Evolutionary conservation across 176 grass and related monocot species (phyloP).

Genomic region (Aegilops umbellulata): DNA sequence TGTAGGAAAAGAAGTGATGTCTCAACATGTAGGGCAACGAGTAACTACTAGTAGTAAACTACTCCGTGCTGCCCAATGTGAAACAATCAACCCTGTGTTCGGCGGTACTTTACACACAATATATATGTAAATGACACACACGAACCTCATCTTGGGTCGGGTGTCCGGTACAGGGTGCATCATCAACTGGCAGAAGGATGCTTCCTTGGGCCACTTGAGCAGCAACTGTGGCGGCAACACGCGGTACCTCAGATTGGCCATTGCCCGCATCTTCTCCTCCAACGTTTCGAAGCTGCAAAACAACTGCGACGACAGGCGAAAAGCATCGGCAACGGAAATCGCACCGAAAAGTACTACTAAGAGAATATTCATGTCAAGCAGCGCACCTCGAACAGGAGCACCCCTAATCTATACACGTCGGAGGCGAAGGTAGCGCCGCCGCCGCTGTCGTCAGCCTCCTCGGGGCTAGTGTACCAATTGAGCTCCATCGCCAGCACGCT

Average conservation of each 20-base stretch:
- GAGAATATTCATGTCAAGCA: not conserved
- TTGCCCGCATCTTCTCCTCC: constrained; percentile 81
- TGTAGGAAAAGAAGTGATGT: not conserved
- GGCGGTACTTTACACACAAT: not conserved
- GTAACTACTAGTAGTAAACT: constrained; percentile 5
- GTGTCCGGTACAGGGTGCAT: constrained; percentile 81
- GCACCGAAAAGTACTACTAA: not conserved
- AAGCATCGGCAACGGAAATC: not conserved
- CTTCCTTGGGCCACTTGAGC: constrained; percentile 93
- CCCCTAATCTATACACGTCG: constrained; percentile 92
- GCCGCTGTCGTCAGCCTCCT: constrained; percentile 51
- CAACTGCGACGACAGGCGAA: constrained; percentile 37
- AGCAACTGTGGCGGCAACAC: constrained; percentile 79
- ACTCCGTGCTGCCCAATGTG: not conserved
- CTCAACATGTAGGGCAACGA: not conserved
- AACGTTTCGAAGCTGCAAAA: constrained; percentile 78
- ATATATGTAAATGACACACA: not conserved
- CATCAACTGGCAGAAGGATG: constrained; percentile 90
- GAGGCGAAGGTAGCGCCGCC: constrained; percentile 63
- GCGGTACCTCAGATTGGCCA: constrained; percentile 78
- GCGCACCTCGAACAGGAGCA: constrained; percentile 88
- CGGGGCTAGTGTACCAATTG: constrained; percentile 91
- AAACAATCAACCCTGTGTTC: not conserved
- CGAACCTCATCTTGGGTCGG: constrained; percentile 84
- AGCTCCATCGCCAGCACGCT: constrained; percentile 78